Base-by-base conservation (phyloP, 805 yeast species). In the Pichia nakasei region DNA sequence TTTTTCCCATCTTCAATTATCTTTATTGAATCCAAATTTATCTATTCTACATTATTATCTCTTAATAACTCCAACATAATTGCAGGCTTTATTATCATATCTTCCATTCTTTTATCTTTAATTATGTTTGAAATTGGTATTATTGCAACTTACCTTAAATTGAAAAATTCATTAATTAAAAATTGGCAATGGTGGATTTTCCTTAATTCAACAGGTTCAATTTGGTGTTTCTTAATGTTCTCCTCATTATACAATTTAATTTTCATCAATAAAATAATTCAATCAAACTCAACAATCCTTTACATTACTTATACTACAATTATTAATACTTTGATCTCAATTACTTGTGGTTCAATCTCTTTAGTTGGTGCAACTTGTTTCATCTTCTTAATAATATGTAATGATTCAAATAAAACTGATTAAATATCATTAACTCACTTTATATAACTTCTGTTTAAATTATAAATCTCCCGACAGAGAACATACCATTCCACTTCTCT, bases 401-500 rank as follows among this genome's bases (percentile, higher is more conserved):
- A 38, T 4, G 29, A 20, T 33, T 32, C 38, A 12, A 53, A 52
- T 34, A 52, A 42, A 18, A 54, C 52, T 33, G 52, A 38, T 42
- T 20, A 9, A 34, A 41, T 2, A 21, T 32, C 9, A 9, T 33
- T 21, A n/a, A 37, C 6, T 46, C 48, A 57, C 50, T 58, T 63
- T 39, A 80, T 71, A 54, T 80, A 82, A 9, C 82, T 82, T 54
- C 75, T 72, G 61, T 89, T 91, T 66, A 91, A 67, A 48, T 75
- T 72, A 56, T 82, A 78, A 46, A 91, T 85, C 55, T 87, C 94
- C 31, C 91, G 73, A 57, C 97, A 86, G 55, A 91, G 65, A 6
- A 84, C 71, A 56, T 78, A 83, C 97, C 97, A 91, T 54, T 88
- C 96, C 42, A 85, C 80, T 44, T 80, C 86, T 29, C 95, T 68